A percentile compares a stretch with the other conserved stretches of the same genome.
phyloP scores from a whole-genome alignment of 164 flowering plant genomes.

The Houttuynia cordata region DNA sequence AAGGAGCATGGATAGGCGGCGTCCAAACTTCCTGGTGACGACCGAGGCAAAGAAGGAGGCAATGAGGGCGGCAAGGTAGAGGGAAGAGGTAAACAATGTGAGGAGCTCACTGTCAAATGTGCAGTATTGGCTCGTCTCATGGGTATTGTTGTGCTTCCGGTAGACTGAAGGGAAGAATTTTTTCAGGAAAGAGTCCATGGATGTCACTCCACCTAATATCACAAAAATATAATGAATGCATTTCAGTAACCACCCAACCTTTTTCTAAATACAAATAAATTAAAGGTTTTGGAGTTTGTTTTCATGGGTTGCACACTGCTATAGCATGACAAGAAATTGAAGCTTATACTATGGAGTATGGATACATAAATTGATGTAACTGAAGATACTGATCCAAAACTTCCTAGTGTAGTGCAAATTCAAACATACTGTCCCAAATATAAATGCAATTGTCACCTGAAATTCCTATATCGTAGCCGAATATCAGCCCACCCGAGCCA shows the following conservation, averaged over 20 bases:
- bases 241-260: conserved; percentile 1
- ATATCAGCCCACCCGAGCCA: conserved; percentile 63
- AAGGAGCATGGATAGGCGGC: conserved; percentile 13
- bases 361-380: too few species aligned
- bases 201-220: conserved; percentile 17
- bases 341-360: too few species aligned
- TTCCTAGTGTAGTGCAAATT: too few species aligned
- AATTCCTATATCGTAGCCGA: conserved; percentile 69
- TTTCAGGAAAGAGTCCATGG: conserved; percentile 17
- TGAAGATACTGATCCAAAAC: too few species aligned
- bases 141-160: neutral
- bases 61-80: conserved; percentile 16
- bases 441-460: neutral
- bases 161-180: conserved; percentile 15
- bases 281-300: too few species aligned
- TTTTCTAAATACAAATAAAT: too few species aligned
- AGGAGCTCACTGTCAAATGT: conserved; percentile 16
- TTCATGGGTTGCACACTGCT: too few species aligned
- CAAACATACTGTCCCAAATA: too few species aligned
- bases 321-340: too few species aligned
- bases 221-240: too few species aligned
- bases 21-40: conserved; percentile 15
- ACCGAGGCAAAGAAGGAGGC: conserved; percentile 19
- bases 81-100: conserved; percentile 15
- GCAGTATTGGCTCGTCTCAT: conserved; percentile 12